Evolutionary conservation across 179 eudicot species (phyloP).

Genomic region (Beta corolliflora): DNA sequence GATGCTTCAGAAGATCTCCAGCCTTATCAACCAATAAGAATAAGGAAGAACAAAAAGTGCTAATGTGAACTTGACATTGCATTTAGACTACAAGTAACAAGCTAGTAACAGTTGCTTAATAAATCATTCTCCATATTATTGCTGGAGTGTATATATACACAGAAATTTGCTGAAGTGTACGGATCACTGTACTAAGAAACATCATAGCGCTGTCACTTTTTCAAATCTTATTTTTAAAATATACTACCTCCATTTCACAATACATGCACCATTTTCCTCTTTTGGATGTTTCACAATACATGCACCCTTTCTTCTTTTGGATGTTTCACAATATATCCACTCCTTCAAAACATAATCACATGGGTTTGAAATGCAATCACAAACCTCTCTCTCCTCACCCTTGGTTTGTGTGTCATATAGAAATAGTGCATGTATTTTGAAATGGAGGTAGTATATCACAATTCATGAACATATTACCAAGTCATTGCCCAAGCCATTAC

Average conservation of each 20-base stretch:
- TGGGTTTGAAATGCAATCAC: no score
- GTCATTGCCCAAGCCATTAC: neutral
- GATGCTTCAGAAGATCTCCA: constrained; percentile 4
- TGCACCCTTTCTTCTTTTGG: no score
- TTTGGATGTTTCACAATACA: no score
- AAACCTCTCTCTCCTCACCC: no score
- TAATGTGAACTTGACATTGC: neutral
- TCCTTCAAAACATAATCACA: no score
- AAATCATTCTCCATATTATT: neutral
- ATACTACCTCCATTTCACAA: no score
- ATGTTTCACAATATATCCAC: no score
- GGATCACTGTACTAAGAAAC: neutral
- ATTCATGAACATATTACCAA: neutral
- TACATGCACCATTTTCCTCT: no score
- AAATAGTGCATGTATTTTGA: no score
- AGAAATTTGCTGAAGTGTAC: neutral
- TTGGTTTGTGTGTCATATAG: no score
- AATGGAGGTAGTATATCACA: neutral
- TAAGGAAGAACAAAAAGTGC: neutral
- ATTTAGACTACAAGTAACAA: neutral
- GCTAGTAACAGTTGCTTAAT: neutral
- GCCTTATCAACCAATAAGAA: neutral
- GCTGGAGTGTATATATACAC: neutral
- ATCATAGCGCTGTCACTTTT: neutral
- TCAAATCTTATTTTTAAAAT: neutral